Percentiles rank a stretch among this genome's conserved stretches.
phyloP scores from a whole-genome alignment of 768 basidiomycete species.

The Suillus subalutaceus region DNA sequence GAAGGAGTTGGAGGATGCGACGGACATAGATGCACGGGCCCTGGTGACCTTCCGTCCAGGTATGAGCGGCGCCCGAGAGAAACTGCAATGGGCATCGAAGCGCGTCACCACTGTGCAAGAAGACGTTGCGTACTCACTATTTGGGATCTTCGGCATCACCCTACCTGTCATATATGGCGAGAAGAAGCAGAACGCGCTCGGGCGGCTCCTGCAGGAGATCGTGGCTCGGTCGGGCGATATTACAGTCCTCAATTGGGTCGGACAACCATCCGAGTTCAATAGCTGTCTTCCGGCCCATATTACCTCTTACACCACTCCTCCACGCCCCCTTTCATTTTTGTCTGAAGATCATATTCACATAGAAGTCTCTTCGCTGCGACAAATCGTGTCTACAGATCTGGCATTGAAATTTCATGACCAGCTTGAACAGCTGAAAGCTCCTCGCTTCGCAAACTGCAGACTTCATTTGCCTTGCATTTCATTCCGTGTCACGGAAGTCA shows the following conservation, averaged over 20 bases:
- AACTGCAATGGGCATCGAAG: neutral
- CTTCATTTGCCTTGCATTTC: neutral
- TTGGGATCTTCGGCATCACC: neutral
- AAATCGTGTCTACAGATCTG: fast-evolving
- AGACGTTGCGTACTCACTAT: neutral
- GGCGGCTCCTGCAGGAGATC: neutral
- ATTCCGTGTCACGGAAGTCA: neutral
- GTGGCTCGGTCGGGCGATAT: neutral
- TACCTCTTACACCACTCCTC: neutral
- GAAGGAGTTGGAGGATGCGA: neutral
- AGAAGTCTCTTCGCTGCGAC: neutral
- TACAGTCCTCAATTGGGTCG: neutral
- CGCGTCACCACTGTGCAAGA: neutral
- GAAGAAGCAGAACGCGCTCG: neutral
- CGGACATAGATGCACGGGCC: neutral
- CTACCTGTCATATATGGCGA: neutral
- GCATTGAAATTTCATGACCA: neutral
- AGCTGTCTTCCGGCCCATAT: neutral
- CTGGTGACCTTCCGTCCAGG: neutral
- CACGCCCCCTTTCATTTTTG: neutral
- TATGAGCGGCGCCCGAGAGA: neutral
- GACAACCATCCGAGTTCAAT: neutral
- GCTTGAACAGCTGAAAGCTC: neutral
- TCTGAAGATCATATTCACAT: too few relatives aligned
- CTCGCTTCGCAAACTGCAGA: neutral